Evolutionary conservation across 164 flowering plant genomes (phyloP), one percentile per base, ranked within the genome.

Genomic region (Vitis labrusca): DNA sequence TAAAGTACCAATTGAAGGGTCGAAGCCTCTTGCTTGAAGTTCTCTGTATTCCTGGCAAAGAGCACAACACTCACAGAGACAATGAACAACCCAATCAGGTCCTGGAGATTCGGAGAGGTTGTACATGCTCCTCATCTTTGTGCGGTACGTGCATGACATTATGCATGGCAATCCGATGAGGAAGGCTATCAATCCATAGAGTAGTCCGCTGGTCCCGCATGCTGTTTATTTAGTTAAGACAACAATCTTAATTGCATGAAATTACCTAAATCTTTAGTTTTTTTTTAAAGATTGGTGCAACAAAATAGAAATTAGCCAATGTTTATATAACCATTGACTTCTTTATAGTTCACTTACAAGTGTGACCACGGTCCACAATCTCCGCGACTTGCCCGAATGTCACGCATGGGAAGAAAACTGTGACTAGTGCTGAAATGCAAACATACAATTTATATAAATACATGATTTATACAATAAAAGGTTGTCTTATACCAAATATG

Each of bases 311-410:
- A 37, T 37, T 37, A 37, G 7, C 7, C 44, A 37, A 37, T 37
- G 44, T 37, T 37, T 37, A 37, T 37, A 2, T 3, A 23, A 23
- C 2, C 27, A 23, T 23, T 23, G 27, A 23, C 27, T 23, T 23
- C 27, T 23, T 23, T 13, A 15, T 59, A 23, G 3, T 32, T 32
- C 10, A 72, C 84, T 79, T 66, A 81, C 87, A 30, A 11, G 84
- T 80, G 16, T 60, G 58, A 5, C 85, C 87, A 17, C 60, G 55
- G 72, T 84, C 85, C 15, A 82, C 48, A n/a, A 84, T 72, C 68
- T 84, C 87, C 2, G 85, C 83, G 2, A 82, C 50, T 74, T 80
- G 88, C 32, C 88, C 88, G 54, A 82, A 84, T 7, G 88, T 84
- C 37, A 82, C 5, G 78, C 85, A 84, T 1, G 85, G 88, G 63